These are phyloP conservation scores for Yamadazyma triangularis DNA, from an alignment of 1,139 yeast genomes.

Conservation along the genomic window DNA sequence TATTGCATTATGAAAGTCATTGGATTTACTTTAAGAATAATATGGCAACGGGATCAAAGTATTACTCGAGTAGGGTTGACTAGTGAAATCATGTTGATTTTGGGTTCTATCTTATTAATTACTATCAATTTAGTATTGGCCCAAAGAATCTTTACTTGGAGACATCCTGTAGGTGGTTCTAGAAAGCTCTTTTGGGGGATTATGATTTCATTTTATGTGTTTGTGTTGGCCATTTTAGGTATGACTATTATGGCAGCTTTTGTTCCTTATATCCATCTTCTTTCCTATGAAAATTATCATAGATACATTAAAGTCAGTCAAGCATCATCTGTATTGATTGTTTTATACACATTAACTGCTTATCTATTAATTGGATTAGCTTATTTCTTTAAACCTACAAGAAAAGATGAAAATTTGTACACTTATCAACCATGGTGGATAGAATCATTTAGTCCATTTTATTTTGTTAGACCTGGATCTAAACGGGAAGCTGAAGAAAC, in stretches of 20 bases:
- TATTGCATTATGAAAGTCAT: conserved; percentile 27
- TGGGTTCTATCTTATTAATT: conserved; percentile 53
- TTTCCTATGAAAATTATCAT: conserved; percentile 40
- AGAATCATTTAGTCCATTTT: conserved; percentile 52
- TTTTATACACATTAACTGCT: conserved; percentile 58
- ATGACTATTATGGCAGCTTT: conserved; percentile 68
- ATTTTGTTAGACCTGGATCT: conserved; percentile 50
- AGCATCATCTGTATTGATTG: conserved; percentile 53
- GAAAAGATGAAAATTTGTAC: conserved; percentile 46
- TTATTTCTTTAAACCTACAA: conserved; percentile 53
- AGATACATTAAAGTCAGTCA: conserved; percentile 56
- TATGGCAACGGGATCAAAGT: conserved; percentile 27
- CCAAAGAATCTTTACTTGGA: conserved; percentile 76
- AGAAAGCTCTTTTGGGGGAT: conserved; percentile 47
- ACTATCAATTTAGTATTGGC: conserved; percentile 64
- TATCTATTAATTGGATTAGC: conserved; percentile 47
- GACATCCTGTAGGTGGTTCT: conserved; percentile 75
- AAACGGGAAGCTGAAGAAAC: conserved; percentile 46
- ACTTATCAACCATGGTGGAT: conserved; percentile 83
- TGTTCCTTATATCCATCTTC: conserved; percentile 57
- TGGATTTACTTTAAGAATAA: conserved; percentile 30
- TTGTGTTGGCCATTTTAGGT: conserved; percentile 56
- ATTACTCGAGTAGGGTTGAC: conserved; percentile 51
- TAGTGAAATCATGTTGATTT: conserved; percentile 53
- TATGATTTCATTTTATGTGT: conserved; percentile 49